These are phyloP conservation scores for Sporothrix luriei DNA, from an alignment of 2,329 filamentous ascomycete genomes.

Conservation along the genomic window DNA sequence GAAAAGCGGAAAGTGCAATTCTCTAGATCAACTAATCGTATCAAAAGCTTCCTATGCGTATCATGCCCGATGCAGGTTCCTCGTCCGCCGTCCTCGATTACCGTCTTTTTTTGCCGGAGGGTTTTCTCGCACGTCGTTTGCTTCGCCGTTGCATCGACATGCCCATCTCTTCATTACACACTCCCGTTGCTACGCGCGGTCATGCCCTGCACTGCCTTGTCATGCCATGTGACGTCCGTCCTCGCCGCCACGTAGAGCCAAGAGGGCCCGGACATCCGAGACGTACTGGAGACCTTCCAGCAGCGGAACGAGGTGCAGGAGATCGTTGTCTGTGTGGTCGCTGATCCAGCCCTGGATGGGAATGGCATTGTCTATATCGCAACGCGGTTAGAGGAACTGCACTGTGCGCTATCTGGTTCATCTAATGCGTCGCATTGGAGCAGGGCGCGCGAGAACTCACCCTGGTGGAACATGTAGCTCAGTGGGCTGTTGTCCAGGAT, in stretches of 20 bases:
- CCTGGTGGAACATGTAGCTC: slow-evolving; percentile 98
- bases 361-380: slow-evolving; percentile 83
- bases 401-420: too few species aligned
- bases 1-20: slow-evolving; percentile 12
- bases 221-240: slow-evolving; percentile 63
- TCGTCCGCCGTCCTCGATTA: background rate
- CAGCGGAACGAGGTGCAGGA: slow-evolving; percentile 88
- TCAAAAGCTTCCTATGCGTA: background rate
- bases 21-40: slow-evolving; percentile 20
- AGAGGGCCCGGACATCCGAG: slow-evolving; percentile 87
- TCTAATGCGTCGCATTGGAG: background rate
- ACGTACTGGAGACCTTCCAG: slow-evolving; percentile 95
- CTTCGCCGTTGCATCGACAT: slow-evolving; percentile 5
- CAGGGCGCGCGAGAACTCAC: slow-evolving; percentile 53
- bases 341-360: slow-evolving; percentile 99
- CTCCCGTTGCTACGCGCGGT: too few species aligned
- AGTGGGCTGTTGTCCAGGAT: slow-evolving; percentile 98
- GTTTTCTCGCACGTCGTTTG: slow-evolving; percentile 7
- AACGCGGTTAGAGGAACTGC: background rate
- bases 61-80: background rate
- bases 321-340: slow-evolving; percentile 93
- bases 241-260: slow-evolving; percentile 87
- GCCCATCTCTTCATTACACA: background rate
- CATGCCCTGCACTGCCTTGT: slow-evolving; percentile 9
- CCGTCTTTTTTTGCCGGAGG: background rate